phyloP scores from a whole-genome alignment of 805 yeast species.

The Cyberlindnera maritima region DNA sequence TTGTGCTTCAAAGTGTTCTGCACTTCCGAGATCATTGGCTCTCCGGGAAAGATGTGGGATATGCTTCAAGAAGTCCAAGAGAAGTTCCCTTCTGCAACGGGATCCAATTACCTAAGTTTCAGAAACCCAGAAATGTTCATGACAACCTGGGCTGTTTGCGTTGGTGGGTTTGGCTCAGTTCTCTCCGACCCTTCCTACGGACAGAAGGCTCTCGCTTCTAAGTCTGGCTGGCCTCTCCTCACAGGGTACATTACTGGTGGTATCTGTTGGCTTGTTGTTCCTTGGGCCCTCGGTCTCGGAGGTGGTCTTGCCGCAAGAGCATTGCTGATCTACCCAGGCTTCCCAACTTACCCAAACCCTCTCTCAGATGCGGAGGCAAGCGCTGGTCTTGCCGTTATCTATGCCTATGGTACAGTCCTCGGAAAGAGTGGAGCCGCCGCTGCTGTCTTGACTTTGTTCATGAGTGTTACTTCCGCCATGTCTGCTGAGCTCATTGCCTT shows the following conservation, averaged over 20 bases:
- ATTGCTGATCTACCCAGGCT: conserved; percentile 31
- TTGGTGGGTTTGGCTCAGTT: conserved; percentile 33
- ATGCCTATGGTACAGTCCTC: conserved; percentile 44
- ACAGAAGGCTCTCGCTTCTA: conserved; percentile 43
- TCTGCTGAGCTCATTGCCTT: conserved; percentile 43
- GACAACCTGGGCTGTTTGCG: conserved; percentile 30
- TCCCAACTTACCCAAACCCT: conserved; percentile 40
- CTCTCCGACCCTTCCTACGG: conserved; percentile 38
- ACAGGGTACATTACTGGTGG: conserved; percentile 38
- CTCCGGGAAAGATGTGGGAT: conserved; percentile 43
- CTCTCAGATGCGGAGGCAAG: conserved; percentile 37
- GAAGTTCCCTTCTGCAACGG: conserved; percentile 30
- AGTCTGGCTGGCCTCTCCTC: conserved; percentile 28
- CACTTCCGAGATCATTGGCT: conserved; percentile 39
- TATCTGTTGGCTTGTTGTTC: conserved; percentile 36
- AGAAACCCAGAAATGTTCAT: conserved; percentile 30
- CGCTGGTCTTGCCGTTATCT: conserved; percentile 37
- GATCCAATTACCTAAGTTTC: conserved; percentile 33
- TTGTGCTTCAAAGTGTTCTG: conserved; percentile 35
- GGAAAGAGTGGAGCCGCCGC: conserved; percentile 43
- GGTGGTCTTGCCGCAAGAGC: conserved; percentile 40
- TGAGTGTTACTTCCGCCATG: conserved; percentile 43
- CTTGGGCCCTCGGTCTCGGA: conserved; percentile 35
- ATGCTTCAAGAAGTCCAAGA: conserved; percentile 35
- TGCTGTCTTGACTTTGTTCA: conserved; percentile 38